Evolutionary conservation across 176 grass and related monocot species (phyloP).

Genomic region (barley (Hordeum vulgare)): MorexV3_pseudomolecules_assembly NC_058524.1:31428816-31429315

Average conservation of each 20-base stretch:
- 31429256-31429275: conserved; percentile 50
- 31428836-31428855: background rate
- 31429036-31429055: conserved; percentile 33
- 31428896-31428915: background rate
- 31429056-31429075: conserved; percentile 86
- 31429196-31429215: background rate
- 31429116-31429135: conserved; percentile 73
- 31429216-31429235: background rate
- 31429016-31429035: conserved; percentile 42
- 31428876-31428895: background rate
- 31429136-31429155: background rate
- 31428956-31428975: conserved; percentile 92
- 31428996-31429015: conserved; percentile 92
- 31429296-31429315: conserved; percentile 86
- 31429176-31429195: background rate
- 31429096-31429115: conserved; percentile 52
- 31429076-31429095: conserved; percentile 61
- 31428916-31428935: conserved; percentile 85
- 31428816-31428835: background rate
- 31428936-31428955: conserved; percentile 97
- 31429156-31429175: background rate
- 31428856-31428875: background rate
- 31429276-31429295: conserved; percentile 90
- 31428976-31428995: conserved; percentile 85
- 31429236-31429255: conserved; percentile 61